These are phyloP conservation scores for Jamesozyma lodderae DNA, from an alignment of 805 yeast genomes.

Conservation along the genomic window DNA sequence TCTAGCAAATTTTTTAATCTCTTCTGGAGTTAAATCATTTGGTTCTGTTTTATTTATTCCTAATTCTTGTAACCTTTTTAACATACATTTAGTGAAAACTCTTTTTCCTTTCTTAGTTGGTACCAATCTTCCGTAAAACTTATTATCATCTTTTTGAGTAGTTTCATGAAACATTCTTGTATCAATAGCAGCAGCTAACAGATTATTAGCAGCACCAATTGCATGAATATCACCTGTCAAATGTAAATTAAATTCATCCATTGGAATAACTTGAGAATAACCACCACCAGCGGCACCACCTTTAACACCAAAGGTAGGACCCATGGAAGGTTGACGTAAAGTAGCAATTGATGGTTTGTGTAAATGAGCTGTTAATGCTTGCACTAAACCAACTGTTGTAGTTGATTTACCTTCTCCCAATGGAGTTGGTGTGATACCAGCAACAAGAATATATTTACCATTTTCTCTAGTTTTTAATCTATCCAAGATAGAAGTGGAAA, in stretches of 20 bases:
- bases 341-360: conserved; percentile 79
- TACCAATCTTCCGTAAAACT: conserved; percentile 76
- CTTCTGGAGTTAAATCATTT: conserved; percentile 68
- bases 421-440: conserved; percentile 98
- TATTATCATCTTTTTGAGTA: conserved; percentile 69
- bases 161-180: conserved; percentile 93
- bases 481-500: conserved; percentile 57
- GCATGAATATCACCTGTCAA: conserved; percentile 98
- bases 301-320: conserved; percentile 98
- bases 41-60: conserved; percentile 81
- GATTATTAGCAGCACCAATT: conserved; percentile 84
- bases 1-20: conserved; percentile 64
- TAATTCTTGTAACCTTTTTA: conserved; percentile 62
- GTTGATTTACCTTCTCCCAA: conserved; percentile 97
- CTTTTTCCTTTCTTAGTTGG: conserved; percentile 79
- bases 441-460: conserved; percentile 84
- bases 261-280: conserved; percentile 93
- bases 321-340: conserved; percentile 97
- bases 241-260: conserved; percentile 98
- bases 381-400: conserved; percentile 91
- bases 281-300: conserved; percentile 99
- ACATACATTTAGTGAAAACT: conserved; percentile 69
- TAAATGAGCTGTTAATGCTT: conserved; percentile 88
- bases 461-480: conserved; percentile 55
- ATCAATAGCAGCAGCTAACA: conserved; percentile 93